These are phyloP conservation scores for Syzygium jambos DNA, from an alignment of 345 rosid genomes.

Conservation along the genomic window DNA sequence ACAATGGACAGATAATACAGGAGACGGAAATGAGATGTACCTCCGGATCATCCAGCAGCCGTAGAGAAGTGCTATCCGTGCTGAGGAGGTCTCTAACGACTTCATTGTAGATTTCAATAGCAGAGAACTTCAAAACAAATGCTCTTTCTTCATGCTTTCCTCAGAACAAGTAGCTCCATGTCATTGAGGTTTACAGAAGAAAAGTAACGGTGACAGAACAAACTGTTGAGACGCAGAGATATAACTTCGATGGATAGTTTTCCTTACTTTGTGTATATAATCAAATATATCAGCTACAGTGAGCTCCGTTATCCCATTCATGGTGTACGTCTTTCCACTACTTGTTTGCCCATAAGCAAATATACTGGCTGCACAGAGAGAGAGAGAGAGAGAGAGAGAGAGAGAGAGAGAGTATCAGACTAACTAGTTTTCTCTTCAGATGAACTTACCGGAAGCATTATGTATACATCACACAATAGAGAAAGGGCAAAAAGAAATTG, in stretches of 20 bases:
- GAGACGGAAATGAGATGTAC: slow-evolving; percentile 20
- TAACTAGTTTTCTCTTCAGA: not conserved
- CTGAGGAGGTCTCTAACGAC: slow-evolving; percentile 83
- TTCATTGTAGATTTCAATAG: slow-evolving; percentile 97
- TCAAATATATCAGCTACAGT: slow-evolving; percentile 88
- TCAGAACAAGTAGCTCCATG: not conserved
- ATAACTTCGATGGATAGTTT: slow-evolving; percentile 7
- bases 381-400: not conserved
- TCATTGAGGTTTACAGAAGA: not conserved
- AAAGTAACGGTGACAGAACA: not conserved
- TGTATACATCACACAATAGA: not conserved
- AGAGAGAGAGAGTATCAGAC: not conserved
- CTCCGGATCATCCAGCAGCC: slow-evolving; percentile 94
- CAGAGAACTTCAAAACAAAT: slow-evolving; percentile 85
- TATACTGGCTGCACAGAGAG: slow-evolving; percentile 59
- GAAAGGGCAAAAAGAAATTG: not conserved
- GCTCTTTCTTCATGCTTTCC: slow-evolving; percentile 90
- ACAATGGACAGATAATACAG: not conserved
- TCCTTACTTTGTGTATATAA: slow-evolving; percentile 57
- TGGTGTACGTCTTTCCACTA: slow-evolving; percentile 99
- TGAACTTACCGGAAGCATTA: not conserved
- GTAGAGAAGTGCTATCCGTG: slow-evolving; percentile 59
- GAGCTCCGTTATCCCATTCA: slow-evolving; percentile 87
- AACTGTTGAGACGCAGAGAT: not conserved
- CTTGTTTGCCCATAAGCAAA: slow-evolving; percentile 99